Evolutionary conservation across 176 grass and related monocot genomes (phyloP), one percentile per base, ranked within the genome.

Genomic region (Lolium multiflorum): DNA sequence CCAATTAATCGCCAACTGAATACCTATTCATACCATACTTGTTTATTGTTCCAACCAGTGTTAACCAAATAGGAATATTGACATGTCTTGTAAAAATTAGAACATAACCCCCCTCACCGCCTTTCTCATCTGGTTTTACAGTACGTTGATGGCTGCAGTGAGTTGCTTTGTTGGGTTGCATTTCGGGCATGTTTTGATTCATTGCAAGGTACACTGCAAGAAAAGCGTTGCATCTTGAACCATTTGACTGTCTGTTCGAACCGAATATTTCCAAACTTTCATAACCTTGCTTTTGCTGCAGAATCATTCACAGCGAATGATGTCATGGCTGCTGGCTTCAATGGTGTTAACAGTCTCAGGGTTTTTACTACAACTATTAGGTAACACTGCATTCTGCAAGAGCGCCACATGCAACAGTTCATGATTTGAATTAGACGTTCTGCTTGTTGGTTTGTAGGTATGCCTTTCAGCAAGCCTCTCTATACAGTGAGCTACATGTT

Each of bases 401-500:
- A 84, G 62, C 7, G 1, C n/a, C 5, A 18, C 72, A 54, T 43
- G 20, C 69, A 7, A 2, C 26, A 54, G 7, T 25, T 85, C 12
- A 76, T 76, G 5, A 65, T 82, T 79, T 61, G n/a, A 79, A 38
- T 50, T 31, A 81, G 41, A 56, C 50, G 61, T 79, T 44, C 61
- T 15, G 15, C 11, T 4, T 88, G 35, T 60, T 92, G 52, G 26
- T 74, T 81, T 83, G 52, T 54, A 98, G 97, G 92, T 46, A 94
- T 98, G 90, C 97, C 92, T 85, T 94, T 98, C 86, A 98, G 97
- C 70, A 98, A 96, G 84, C 90, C 92, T 74, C 87, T 99, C 68
- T 99, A 96, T 87, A 93, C 94, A 41, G 79, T 96, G 81, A 94
- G 87, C 83, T 99, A 96, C 76, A 94, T 98, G 96, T 88, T 98